phyloP scores from a whole-genome alignment of 1,284 basidiomycete genomes.

The Apiotrichum gracile region DNA sequence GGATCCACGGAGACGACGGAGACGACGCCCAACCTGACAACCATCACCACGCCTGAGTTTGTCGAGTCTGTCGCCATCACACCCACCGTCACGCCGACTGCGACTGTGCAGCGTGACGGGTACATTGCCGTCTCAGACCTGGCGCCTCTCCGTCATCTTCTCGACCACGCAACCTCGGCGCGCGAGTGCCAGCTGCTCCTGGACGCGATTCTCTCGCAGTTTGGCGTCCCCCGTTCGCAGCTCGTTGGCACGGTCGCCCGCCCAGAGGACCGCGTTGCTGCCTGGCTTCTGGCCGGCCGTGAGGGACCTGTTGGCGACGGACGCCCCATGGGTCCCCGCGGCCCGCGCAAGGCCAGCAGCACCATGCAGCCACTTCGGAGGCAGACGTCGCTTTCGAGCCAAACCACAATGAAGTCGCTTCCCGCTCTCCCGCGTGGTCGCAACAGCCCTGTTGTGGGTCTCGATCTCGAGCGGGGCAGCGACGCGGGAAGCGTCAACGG shows the following conservation, averaged over 20 bases:
- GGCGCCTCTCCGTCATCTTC: conserved; percentile 61
- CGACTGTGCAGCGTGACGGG: background rate
- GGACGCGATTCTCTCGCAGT: conserved; percentile 68
- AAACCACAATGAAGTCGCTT: conserved; percentile 12
- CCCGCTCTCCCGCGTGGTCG: conserved; percentile 6
- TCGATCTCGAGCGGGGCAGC: background rate
- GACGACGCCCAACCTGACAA: background rate
- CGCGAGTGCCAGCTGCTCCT: conserved; percentile 78
- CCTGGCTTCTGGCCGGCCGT: conserved; percentile 36
- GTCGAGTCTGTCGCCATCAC: too few species aligned
- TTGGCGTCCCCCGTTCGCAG: conserved; percentile 47
- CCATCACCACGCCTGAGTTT: too few species aligned
- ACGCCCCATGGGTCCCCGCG: background rate
- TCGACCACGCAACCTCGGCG: conserved; percentile 65
- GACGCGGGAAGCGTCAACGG: background rate
- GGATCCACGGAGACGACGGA: background rate
- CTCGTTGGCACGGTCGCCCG: background rate
- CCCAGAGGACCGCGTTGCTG: conserved; percentile 28
- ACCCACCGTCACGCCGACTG: background rate
- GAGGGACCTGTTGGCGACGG: conserved; percentile 24
- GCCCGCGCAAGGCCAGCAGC: background rate
- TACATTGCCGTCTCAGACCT: conserved; percentile 45
- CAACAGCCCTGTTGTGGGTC: background rate
- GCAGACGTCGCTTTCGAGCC: background rate
- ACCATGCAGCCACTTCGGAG: background rate